phyloP scores from a whole-genome alignment of 305 asterid species.

The Euphrasia arctica region DNA sequence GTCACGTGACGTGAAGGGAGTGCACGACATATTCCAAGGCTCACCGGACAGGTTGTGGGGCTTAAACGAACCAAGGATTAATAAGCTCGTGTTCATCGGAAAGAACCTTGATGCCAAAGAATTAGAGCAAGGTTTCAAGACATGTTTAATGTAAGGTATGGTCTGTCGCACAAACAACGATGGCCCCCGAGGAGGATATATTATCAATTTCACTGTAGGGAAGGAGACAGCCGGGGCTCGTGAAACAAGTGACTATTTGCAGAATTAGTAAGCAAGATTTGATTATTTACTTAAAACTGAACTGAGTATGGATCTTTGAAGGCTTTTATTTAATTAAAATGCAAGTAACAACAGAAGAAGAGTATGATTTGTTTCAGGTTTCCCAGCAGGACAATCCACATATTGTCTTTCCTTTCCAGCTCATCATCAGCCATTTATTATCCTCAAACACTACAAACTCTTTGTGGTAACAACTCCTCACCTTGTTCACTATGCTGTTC shows the following conservation, averaged over 20 bases:
- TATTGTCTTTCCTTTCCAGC: no score
- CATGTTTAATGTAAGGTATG: constrained; percentile 52
- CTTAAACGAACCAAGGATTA: constrained; percentile 56
- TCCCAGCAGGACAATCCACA: no score
- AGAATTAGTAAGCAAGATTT: background rate
- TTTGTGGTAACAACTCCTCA: no score
- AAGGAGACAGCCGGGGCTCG: background rate
- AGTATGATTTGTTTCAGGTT: no score
- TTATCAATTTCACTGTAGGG: background rate
- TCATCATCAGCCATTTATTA: no score
- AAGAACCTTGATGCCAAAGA: constrained; percentile 67
- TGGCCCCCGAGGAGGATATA: background rate
- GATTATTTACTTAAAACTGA: background rate
- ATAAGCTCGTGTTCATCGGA: constrained; percentile 86
- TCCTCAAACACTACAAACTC: no score
- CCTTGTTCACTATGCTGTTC: no score
- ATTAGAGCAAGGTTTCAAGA: constrained; percentile 74
- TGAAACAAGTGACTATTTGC: background rate
- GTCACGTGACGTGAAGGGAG: constrained; percentile 47
- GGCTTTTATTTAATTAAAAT: background rate
- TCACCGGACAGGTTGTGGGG: constrained; percentile 83
- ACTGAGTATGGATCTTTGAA: background rate
- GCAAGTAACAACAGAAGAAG: no score
- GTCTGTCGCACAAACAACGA: background rate
- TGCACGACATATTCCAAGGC: constrained; percentile 87